Base-by-base conservation (phyloP, 768 basidiomycete genomes). In the Tricholoma sp. region DNA sequence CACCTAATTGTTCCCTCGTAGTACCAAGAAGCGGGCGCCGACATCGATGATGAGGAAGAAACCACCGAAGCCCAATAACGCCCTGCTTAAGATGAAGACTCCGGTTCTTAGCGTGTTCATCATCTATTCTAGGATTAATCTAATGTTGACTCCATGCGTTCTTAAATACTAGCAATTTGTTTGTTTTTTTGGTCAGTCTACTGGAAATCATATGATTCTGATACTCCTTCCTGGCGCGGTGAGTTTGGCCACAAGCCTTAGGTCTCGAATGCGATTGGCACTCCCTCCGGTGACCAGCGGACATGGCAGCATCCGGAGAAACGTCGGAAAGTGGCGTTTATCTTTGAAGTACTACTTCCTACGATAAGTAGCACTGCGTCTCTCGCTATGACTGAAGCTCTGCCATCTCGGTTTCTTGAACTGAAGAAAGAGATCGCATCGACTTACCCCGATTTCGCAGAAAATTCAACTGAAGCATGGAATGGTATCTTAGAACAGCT, bases 1-100 rank as follows among this genome's bases (percentile, higher is more conserved):
- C 41, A 59, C 43, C 39, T 27, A 1, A 52, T 43, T 21, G 32
- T 22, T 56, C 39, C 24, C 52, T 56, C 57, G 50, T 61, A 86
- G 80, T 86, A 85, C 63, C 85, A 86, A 70, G 84, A 86, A 65
- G 84, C 84, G 14, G 72, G 64, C 0, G 65, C 71, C 2, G 79
- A 75, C 9, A 73, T 67, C n/a, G 79, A 80, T 35, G 76, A 76
- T 12, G 73, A 73, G 14, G 72, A 67, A 14, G 74, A 76, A 19
- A 69, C 66, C 18, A 69, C 71, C 21, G 64, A 47, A 12, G 67
- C 29, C 8, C 49, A 60, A 63, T 58, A 63, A 54, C 57, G 53
- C 34, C 45, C 34, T 29, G 24, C n/a, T 24, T 41, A 21, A 32
- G 47, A 41, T 35, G 57, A 58, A 47, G 57, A 47, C 53, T 31